phyloP scores from a whole-genome alignment of 1,139 yeast genomes.

The Ogataea hybrid region DNA sequence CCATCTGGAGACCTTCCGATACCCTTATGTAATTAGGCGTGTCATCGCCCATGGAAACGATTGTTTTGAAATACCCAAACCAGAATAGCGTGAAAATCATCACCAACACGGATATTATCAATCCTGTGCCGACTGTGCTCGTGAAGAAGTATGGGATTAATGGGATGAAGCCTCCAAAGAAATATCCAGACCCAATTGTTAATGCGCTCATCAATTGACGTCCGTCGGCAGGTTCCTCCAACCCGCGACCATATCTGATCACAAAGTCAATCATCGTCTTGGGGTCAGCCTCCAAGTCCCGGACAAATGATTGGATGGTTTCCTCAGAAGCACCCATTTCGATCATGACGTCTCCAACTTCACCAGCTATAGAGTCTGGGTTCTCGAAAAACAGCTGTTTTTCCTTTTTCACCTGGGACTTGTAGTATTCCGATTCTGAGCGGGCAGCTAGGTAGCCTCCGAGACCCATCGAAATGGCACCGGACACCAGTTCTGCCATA shows the following conservation, averaged over 20 bases:
- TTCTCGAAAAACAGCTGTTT: conserved; percentile 65
- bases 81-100: conserved; percentile 84
- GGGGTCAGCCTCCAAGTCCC: conserved; percentile 69
- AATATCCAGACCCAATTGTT: conserved; percentile 73
- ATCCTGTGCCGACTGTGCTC: conserved; percentile 67
- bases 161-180: conserved; percentile 81
- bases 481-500: conserved; percentile 78
- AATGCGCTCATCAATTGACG: conserved; percentile 74
- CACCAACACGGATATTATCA: conserved; percentile 69
- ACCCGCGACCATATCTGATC: conserved; percentile 69
- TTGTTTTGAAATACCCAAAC: conserved; percentile 85
- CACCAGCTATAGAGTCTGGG: conserved; percentile 55
- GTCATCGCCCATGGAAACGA: conserved; percentile 79
- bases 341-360: conserved; percentile 68
- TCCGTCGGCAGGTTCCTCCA: conserved; percentile 80
- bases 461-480: conserved; percentile 83
- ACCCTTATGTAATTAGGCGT: conserved; percentile 61
- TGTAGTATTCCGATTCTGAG: conserved; percentile 72
- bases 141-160: conserved; percentile 79
- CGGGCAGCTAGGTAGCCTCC: conserved; percentile 83
- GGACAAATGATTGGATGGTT: conserved; percentile 62
- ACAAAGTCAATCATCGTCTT: conserved; percentile 67
- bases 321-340: conserved; percentile 69
- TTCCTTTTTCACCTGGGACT: conserved; percentile 68
- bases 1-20: conserved; percentile 86